phyloP scores from a whole-genome alignment of 176 grass and related monocot genomes.

The Zea luxurians region DNA sequence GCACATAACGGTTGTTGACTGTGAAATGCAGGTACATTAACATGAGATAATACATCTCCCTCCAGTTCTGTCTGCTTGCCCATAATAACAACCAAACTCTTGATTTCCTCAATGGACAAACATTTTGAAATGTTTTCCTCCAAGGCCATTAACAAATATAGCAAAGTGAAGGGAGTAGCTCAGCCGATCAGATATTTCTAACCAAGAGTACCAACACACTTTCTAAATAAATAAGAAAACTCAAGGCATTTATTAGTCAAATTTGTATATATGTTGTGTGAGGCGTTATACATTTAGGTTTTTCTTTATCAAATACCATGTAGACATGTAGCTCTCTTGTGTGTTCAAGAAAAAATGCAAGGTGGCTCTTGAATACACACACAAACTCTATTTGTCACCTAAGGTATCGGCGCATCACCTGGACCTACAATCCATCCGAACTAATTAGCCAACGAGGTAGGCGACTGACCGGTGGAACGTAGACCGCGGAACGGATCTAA shows the following conservation, averaged over 20 bases:
- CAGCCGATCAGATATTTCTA: not conserved
- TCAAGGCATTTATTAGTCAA: not conserved
- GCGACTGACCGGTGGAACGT: too few relatives aligned
- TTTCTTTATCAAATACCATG: not conserved
- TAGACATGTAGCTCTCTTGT: not conserved
- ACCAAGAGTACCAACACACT: not conserved
- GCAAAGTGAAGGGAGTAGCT: not conserved
- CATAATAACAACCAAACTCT: not conserved
- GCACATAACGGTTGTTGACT: not conserved
- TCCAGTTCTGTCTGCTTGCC: not conserved
- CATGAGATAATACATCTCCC: constrained; percentile 23
- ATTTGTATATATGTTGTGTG: not conserved
- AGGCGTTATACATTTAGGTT: not conserved
- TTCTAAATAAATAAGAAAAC: constrained; percentile 12
- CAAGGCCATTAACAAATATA: not conserved
- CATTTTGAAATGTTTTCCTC: not conserved
- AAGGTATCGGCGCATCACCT: too few relatives aligned
- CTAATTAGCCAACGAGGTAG: too few relatives aligned
- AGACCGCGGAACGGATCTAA: too few relatives aligned
- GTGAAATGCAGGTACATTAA: constrained; percentile 18
- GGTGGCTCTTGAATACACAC: not conserved
- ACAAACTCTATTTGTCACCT: not conserved
- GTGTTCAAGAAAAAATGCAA: not conserved
- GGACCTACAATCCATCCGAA: too few relatives aligned
- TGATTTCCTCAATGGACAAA: constrained; percentile 1